These are phyloP conservation scores for Salvia miltiorrhiza DNA, from an alignment of 257 asterid species.

Conservation along the genomic window DNA sequence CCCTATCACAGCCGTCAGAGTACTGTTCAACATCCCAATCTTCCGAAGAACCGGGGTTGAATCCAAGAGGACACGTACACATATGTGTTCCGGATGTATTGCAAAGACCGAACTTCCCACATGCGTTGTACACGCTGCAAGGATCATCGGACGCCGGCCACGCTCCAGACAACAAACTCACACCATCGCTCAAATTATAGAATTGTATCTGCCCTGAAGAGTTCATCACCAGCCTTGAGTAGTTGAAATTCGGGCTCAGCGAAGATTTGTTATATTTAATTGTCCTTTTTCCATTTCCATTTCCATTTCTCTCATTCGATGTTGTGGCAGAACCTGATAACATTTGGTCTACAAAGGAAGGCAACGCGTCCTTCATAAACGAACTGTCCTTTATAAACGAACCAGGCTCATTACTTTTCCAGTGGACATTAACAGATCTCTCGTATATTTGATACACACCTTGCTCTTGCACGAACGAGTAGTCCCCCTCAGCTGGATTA, in stretches of 20 bases:
- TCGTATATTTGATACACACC: constrained; percentile 6
- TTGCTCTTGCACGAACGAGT: constrained; percentile 18
- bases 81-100: neutral
- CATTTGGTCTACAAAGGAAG: neutral
- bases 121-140: constrained; percentile 18
- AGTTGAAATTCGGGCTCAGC: neutral
- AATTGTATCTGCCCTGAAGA: constrained; percentile 33
- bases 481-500: constrained; percentile 19
- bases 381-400: neutral
- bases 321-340: constrained; percentile 1
- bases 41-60: neutral
- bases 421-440: neutral
- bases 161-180: constrained; percentile 13
- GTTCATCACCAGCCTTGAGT: constrained; percentile 29
- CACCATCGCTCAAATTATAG: neutral
- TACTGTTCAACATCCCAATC: constrained; percentile 1
- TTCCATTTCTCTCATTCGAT: neutral
- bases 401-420: constrained; percentile 28
- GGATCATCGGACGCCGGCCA: constrained; percentile 24
- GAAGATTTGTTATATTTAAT: too few species aligned
- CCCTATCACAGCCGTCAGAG: constrained; percentile 22
- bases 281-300: too few species aligned
- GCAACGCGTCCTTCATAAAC: neutral
- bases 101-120: constrained; percentile 39
- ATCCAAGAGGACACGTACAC: constrained; percentile 38